Percentiles rank a stretch among this genome's conserved stretches.
Evolutionary conservation across 495 filamentous ascomycete species (phyloP).

Genomic region (Apiosordaria backusii): DNA sequence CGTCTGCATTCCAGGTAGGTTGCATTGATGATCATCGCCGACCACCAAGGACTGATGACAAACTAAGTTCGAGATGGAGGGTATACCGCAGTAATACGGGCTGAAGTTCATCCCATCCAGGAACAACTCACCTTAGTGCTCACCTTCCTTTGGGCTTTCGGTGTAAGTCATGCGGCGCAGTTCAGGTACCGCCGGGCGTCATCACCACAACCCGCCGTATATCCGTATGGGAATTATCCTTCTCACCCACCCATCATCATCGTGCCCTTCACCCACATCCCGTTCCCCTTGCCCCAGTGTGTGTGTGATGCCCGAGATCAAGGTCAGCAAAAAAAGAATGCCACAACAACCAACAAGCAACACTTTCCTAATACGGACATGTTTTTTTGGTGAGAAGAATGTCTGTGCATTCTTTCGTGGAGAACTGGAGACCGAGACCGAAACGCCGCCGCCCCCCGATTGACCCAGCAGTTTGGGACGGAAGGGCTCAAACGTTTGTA

Average conservation of each 20-base stretch:
- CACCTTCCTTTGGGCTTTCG: background rate
- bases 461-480: conserved; percentile 24
- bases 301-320: background rate
- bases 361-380: background rate
- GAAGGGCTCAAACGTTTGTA: conserved; percentile 8
- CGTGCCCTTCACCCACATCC: background rate
- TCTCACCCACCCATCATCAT: background rate
- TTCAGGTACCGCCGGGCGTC: background rate
- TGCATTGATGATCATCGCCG: background rate
- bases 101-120: background rate
- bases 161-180: background rate
- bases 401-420: background rate
- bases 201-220: background rate
- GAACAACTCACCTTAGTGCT: background rate
- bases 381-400: background rate
- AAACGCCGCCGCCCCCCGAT: background rate
- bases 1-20: background rate
- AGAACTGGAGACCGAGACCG: background rate
- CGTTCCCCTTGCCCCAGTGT: no score
- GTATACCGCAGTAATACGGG: background rate
- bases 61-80: background rate
- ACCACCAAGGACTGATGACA: background rate
- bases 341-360: background rate
- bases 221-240: background rate
- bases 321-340: background rate